phyloP scores from a whole-genome alignment of 495 filamentous ascomycete species.

The Massariosphaeria phaeospora region DNA sequence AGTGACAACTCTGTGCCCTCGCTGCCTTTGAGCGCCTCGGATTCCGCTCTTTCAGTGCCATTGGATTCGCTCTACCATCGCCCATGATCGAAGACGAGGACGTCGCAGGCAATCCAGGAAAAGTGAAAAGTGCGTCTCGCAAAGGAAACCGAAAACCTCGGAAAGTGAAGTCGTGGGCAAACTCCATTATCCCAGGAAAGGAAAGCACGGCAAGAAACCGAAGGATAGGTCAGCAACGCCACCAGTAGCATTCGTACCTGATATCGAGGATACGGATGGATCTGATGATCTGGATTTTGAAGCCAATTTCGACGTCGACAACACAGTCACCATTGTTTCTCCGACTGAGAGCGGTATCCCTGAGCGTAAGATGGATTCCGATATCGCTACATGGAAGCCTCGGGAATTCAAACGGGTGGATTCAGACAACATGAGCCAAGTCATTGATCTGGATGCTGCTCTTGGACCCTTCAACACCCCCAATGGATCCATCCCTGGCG shows the following conservation, averaged over 20 bases:
- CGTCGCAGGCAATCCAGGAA: constrained; percentile 2
- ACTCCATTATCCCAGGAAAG: constrained; percentile 67
- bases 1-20: constrained; percentile 13
- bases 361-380: constrained; percentile 18
- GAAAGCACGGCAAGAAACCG: constrained; percentile 21
- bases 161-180: constrained; percentile 77
- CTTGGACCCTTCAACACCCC: constrained; percentile 85
- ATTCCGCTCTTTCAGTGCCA: constrained; percentile 17
- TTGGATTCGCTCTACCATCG: constrained; percentile 21
- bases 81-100: constrained; percentile 18
- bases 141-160: constrained; percentile 67
- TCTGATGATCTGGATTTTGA: constrained; percentile 32
- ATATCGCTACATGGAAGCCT: constrained; percentile 32
- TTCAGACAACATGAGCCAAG: constrained; percentile 61
- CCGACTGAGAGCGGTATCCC: constrained; percentile 9
- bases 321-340: constrained; percentile 36
- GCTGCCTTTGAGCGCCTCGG: constrained; percentile 17
- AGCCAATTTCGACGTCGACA: constrained; percentile 36
- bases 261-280: constrained; percentile 19
- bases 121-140: constrained; percentile 26
- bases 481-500: constrained; percentile 40
- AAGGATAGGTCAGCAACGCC: constrained; percentile 24
- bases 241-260: constrained; percentile 17
- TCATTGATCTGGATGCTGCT: constrained; percentile 95
- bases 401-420: constrained; percentile 48